A percentile compares a stretch with the other conserved stretches of the same genome.
phyloP scores from a whole-genome alignment of 768 basidiomycete genomes.

The Tricholoma terreum region DNA sequence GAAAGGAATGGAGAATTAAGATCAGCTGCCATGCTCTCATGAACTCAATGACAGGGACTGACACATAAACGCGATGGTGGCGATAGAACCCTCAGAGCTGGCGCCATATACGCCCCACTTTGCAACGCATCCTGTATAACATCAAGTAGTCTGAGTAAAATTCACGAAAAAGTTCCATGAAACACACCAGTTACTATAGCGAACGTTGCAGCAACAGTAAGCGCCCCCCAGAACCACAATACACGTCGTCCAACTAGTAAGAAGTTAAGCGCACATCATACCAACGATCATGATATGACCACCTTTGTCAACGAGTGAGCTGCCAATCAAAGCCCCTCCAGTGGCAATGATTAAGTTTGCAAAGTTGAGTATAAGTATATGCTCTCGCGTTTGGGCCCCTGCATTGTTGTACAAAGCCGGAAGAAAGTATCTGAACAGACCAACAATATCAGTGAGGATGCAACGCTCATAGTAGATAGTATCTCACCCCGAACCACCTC shows the following conservation, averaged over 20 bases:
- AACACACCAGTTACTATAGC: conserved; percentile 38
- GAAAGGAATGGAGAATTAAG: conserved; percentile 16
- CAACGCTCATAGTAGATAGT: not conserved
- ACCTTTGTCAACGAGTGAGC: conserved; percentile 40
- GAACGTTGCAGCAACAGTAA: conserved; percentile 35
- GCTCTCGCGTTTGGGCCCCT: conserved; percentile 37
- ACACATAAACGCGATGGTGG: conserved; percentile 47
- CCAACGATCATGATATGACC: not conserved
- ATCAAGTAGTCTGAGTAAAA: not conserved
- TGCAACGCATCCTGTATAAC: conserved; percentile 35
- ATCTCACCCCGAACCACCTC: conserved; percentile 48
- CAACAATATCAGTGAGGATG: not conserved
- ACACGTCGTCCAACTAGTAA: conserved; percentile 37
- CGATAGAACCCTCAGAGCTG: conserved; percentile 38
- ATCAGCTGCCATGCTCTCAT: conserved; percentile 16
- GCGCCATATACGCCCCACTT: conserved; percentile 34
- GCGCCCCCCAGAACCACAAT: conserved; percentile 48
- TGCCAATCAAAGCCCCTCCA: conserved; percentile 39
- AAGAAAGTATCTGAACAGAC: conserved; percentile 35
- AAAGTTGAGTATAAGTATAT: conserved; percentile 39
- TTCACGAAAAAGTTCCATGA: not conserved
- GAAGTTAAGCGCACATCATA: not conserved
- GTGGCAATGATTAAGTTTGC: conserved; percentile 41
- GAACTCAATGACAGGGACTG: conserved; percentile 9
- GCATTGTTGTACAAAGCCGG: conserved; percentile 40